A percentile compares a stretch with the other conserved stretches of the same genome.
phyloP scores from a whole-genome alignment of 768 basidiomycete genomes.

The Scleroderma bovista region DNA sequence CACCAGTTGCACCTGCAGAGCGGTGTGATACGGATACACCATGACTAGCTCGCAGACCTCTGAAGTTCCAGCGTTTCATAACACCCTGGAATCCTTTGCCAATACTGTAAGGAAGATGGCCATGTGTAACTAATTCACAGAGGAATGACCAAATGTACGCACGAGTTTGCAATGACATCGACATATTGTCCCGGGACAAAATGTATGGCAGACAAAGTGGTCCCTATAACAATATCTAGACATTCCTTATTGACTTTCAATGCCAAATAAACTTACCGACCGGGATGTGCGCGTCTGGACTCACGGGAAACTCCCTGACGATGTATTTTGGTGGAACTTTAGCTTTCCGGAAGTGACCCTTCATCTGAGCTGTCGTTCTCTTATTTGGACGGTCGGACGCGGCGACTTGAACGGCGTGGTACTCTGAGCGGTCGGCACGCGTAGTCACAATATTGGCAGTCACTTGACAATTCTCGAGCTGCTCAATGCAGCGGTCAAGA shows the following conservation, averaged over 20 bases:
- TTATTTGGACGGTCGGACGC: constrained; percentile 70
- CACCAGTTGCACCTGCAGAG: constrained; percentile 88
- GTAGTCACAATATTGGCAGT: constrained; percentile 69
- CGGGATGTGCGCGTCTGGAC: constrained; percentile 83
- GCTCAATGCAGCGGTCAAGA: constrained; percentile 11
- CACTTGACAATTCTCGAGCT: constrained; percentile 89
- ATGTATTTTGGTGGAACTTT: constrained; percentile 76
- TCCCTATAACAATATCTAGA: constrained; percentile 45
- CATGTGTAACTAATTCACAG: constrained; percentile 4
- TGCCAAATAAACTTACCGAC: constrained; percentile 55
- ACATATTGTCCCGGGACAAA: constrained; percentile 97
- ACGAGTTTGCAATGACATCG: constrained; percentile 90
- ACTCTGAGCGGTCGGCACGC: constrained; percentile 61
- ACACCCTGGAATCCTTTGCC: constrained; percentile 96
- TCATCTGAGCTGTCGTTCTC: constrained; percentile 71
- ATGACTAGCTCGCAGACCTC: constrained; percentile 87
- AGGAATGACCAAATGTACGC: constrained; percentile 29
- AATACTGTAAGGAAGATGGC: constrained; percentile 47
- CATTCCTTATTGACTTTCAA: background rate
- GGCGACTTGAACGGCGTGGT: constrained; percentile 93
- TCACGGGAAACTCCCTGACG: constrained; percentile 85
- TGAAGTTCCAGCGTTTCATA: constrained; percentile 96
- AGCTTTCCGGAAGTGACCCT: constrained; percentile 85
- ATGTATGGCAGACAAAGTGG: constrained; percentile 84
- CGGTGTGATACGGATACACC: constrained; percentile 96